Evolutionary conservation across 2,329 filamentous ascomycete genomes (phyloP).

Genomic region (Truncatella angustata): DNA sequence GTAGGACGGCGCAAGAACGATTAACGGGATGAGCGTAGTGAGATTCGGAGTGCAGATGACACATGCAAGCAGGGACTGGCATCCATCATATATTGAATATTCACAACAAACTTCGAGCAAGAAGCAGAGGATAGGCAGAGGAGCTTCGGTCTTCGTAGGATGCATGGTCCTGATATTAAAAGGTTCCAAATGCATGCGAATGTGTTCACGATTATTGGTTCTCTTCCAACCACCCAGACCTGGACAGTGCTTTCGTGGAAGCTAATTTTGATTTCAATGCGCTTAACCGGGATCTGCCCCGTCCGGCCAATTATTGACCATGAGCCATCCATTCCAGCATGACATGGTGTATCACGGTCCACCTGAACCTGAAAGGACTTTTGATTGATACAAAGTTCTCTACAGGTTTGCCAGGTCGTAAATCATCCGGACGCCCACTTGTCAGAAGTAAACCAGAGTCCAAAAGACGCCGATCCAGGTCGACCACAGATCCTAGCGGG

Average conservation of each 20-base stretch:
- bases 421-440: not conserved
- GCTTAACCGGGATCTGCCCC: not conserved
- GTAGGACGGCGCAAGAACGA: not conserved
- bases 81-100: not conserved
- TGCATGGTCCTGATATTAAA: not conserved
- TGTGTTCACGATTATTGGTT: too few relatives aligned
- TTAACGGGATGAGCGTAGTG: not conserved
- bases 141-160: not conserved
- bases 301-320: not conserved
- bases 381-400: too few relatives aligned
- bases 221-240: too few relatives aligned
- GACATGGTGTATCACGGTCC: not conserved
- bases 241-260: not conserved
- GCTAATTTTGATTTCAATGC: conserved; percentile 5
- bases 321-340: not conserved
- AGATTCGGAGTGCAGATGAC: not conserved
- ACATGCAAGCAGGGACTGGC: not conserved
- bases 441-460: conserved; percentile 7
- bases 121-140: not conserved
- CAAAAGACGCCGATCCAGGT: not conserved
- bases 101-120: not conserved
- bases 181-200: too few relatives aligned
- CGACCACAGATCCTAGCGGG: not conserved
- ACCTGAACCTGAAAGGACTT: not conserved
- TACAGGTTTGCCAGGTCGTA: not conserved